Evolutionary conservation across 305 asterid species (phyloP), one percentile per base, ranked within the genome.

Genomic region (Fraxinus ornus): DNA sequence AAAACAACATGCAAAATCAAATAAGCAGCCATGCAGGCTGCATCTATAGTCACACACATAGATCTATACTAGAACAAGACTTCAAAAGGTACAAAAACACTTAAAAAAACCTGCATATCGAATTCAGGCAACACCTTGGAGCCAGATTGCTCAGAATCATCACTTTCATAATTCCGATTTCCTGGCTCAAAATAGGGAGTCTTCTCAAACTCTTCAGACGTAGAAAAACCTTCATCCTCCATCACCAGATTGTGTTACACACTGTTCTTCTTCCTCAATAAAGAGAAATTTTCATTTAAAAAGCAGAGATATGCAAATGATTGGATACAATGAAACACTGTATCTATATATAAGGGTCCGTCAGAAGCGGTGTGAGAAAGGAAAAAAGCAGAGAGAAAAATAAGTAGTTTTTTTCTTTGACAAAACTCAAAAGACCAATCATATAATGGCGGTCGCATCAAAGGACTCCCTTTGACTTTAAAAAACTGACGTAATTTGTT

Each of bases 21-120:
- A 5, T 5, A 55, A n/a, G 26, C 66, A 55, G 26, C 24, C 66
- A n/a, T 55, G 66, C 71, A 62, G 71, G 68, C 12, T n/a, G 26
- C 28, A 21, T 2, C 26, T 21, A 57, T 21, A 21, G 3, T 5
- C 22, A 57, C 4, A 4, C 17, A 57, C 12, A 4, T 15, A 49
- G 60, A 49, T 49, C 60, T 49, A 49, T 49, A 15, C 36, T 19
- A n/a, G 35, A 70, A 3, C n/a, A 41, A 3, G 68, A 30, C 3
- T 13, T 4, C 10, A 37, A 19, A 66, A 19, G 49, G 12, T 17
- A 26, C 32, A 6, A 2, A 44, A 7, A 21, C 7, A 57, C 35
- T 33, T 35, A 2, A 62, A 62, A 52, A 9, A 55, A 84, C 80
- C 82, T 84, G 77, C 0, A 39, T 17, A 73, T 33, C 60, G 13